Percentiles rank a stretch among this genome's conserved stretches.
phyloP scores from a whole-genome alignment of 306 rosid species.

The Pachyrhizus erosus region DNA sequence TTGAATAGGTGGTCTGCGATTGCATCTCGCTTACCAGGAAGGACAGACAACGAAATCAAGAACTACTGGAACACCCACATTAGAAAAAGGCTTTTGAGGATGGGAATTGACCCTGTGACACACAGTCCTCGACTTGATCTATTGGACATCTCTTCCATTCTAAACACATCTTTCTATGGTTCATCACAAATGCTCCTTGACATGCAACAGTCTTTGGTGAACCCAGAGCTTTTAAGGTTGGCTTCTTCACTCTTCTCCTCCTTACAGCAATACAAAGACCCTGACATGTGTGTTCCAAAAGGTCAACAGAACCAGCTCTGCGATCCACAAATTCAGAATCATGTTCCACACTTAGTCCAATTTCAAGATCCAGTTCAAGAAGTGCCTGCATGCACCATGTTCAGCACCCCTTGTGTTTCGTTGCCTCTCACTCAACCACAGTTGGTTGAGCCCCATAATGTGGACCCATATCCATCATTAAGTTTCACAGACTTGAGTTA shows the following conservation, averaged over 20 bases:
- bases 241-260: constrained; percentile 74
- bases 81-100: constrained; percentile 81
- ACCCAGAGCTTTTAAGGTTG: constrained; percentile 71
- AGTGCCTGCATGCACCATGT: not conserved
- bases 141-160: constrained; percentile 72
- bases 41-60: constrained; percentile 94
- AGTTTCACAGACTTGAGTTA: constrained; percentile 46
- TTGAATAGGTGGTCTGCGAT: constrained; percentile 89
- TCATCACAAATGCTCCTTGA: constrained; percentile 62
- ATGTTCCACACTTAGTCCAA: constrained; percentile 44
- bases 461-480: constrained; percentile 46
- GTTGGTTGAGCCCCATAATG: constrained; percentile 46
- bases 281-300: constrained; percentile 10
- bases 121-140: constrained; percentile 86
- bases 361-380: constrained; percentile 46
- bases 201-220: constrained; percentile 58
- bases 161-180: constrained; percentile 58
- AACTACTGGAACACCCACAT: constrained; percentile 99
- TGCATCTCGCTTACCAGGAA: constrained; percentile 90
- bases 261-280: constrained; percentile 46
- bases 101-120: constrained; percentile 98
- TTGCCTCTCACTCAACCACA: constrained; percentile 43
- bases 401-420: constrained; percentile 42
- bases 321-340: constrained; percentile 47
- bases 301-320: constrained; percentile 46